Conservation (phyloP, 345 rosid genomes). For the Firmiana major region DNA sequence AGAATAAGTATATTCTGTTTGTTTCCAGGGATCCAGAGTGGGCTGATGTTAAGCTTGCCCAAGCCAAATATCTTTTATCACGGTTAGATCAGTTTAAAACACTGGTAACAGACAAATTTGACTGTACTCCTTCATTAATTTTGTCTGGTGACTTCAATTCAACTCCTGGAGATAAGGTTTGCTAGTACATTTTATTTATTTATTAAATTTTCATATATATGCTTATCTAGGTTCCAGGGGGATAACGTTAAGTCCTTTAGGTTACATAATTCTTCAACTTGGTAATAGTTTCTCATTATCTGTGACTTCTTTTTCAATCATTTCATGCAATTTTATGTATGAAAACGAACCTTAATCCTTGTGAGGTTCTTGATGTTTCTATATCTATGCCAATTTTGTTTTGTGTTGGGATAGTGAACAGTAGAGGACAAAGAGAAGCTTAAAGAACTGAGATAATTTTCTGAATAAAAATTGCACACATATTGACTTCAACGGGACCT, state of each 20-base stretch:
- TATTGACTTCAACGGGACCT: no score
- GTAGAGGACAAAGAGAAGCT: no score
- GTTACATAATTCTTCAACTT: not conserved
- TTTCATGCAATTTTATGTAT: not conserved
- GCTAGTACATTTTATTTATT: not conserved
- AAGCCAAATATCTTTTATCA: constrained; percentile 71
- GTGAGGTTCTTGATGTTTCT: not conserved
- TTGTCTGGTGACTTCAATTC: constrained; percentile 97
- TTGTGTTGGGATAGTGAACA: no score
- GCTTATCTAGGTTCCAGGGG: not conserved
- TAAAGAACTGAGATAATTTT: no score
- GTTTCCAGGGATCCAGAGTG: constrained; percentile 80
- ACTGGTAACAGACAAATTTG: constrained; percentile 50
- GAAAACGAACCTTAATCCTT: not conserved
- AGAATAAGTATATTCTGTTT: constrained; percentile 6
- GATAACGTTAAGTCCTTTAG: not conserved
- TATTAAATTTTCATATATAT: not conserved
- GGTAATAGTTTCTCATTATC: not conserved
- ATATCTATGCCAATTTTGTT: not conserved
- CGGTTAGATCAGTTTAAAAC: constrained; percentile 61
- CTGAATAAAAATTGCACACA: no score
- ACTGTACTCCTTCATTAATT: constrained; percentile 57
- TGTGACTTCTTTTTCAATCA: not conserved
- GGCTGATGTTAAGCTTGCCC: constrained; percentile 96
- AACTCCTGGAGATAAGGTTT: constrained; percentile 77